A percentile compares a stretch with the other conserved stretches of the same genome.
These are phyloP conservation scores for Desmodesmus armatus DNA, from an alignment of 139 green algal genomes.

Conservation along the genomic window DNA sequence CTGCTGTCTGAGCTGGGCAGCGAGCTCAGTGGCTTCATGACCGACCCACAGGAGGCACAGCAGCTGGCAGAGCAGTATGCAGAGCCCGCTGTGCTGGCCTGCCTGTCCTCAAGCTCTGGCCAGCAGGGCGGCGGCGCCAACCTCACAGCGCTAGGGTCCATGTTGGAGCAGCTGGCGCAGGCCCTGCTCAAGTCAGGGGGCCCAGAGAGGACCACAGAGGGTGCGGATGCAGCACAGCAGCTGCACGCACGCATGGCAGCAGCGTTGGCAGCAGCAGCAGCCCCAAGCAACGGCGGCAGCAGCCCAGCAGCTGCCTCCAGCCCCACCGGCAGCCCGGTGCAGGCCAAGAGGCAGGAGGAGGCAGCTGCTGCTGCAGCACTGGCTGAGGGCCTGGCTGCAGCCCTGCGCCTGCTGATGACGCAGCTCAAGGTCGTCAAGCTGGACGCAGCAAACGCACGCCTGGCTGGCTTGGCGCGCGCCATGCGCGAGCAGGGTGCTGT, in stretches of 20 bases:
- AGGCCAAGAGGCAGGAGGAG: neutral
- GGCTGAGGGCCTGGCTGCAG: conserved; percentile 51
- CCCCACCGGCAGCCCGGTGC: neutral
- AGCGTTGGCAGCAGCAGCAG: conserved; percentile 35
- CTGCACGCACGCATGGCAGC: conserved; percentile 44
- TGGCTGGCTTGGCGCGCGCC: conserved; percentile 59
- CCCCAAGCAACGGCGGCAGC: neutral
- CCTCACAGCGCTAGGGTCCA: conserved; percentile 41
- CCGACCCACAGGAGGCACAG: conserved; percentile 23
- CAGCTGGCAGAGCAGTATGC: conserved; percentile 47
- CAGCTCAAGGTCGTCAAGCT: conserved; percentile 84
- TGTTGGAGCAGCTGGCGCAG: conserved; percentile 50
- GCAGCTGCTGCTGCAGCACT: conserved; percentile 19
- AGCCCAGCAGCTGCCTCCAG: neutral
- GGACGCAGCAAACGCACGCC: conserved; percentile 82
- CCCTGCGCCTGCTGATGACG: conserved; percentile 71
- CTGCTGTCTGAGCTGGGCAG: conserved; percentile 62
- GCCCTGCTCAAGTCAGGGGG: conserved; percentile 53
- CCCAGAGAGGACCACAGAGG: conserved; percentile 41
- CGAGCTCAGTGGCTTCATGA: conserved; percentile 58
- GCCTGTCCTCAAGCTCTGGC: neutral
- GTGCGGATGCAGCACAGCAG: conserved; percentile 22
- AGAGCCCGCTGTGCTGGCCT: conserved; percentile 23
- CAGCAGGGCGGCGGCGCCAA: conserved; percentile 28
- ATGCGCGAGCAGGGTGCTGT: conserved; percentile 49